These are phyloP conservation scores for Pestalotiopsis sp. DNA, from an alignment of 2,329 filamentous ascomycete species.

Conservation along the genomic window DNA sequence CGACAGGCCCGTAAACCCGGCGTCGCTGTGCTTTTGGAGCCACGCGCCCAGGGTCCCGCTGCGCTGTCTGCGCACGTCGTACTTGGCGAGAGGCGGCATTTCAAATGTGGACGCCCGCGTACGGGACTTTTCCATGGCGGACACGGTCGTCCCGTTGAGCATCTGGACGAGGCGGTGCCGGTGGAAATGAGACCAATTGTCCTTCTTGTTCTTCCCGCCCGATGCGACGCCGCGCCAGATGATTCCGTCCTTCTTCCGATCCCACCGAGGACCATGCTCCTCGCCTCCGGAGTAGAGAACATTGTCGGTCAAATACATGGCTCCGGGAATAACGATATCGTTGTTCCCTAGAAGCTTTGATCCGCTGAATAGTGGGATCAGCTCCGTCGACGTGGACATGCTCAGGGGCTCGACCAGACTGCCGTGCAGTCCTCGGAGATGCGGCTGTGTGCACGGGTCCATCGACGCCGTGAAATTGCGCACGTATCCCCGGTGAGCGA, in stretches of 20 bases:
- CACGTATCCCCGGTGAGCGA: conserved; percentile 47
- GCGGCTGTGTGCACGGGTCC: conserved; percentile 58
- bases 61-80: conserved; percentile 41
- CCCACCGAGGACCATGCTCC: conserved; percentile 58
- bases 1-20: conserved; percentile 29
- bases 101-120: conserved; percentile 49
- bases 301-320: conserved; percentile 63
- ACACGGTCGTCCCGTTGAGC: conserved; percentile 64
- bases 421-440: conserved; percentile 48
- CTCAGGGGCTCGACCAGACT: conserved; percentile 54
- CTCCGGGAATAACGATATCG: conserved; percentile 62
- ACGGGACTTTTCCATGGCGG: conserved; percentile 42
- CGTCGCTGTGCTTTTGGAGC: conserved; percentile 26
- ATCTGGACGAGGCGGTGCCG: conserved; percentile 72
- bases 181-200: conserved; percentile 70
- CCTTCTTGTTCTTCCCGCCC: conserved; percentile 52
- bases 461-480: conserved; percentile 56
- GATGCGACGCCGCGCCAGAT: conserved; percentile 69
- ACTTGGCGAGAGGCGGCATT: conserved; percentile 42
- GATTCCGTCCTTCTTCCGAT: conserved; percentile 54
- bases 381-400: conserved; percentile 48
- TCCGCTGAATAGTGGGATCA: conserved; percentile 60
- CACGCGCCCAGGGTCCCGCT: conserved; percentile 26
- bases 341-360: conserved; percentile 62
- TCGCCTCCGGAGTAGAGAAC: conserved; percentile 59